Evolutionary conservation across 2,329 filamentous ascomycete species (phyloP).

Genomic region (Torrubiella hemipterigena): DNA sequence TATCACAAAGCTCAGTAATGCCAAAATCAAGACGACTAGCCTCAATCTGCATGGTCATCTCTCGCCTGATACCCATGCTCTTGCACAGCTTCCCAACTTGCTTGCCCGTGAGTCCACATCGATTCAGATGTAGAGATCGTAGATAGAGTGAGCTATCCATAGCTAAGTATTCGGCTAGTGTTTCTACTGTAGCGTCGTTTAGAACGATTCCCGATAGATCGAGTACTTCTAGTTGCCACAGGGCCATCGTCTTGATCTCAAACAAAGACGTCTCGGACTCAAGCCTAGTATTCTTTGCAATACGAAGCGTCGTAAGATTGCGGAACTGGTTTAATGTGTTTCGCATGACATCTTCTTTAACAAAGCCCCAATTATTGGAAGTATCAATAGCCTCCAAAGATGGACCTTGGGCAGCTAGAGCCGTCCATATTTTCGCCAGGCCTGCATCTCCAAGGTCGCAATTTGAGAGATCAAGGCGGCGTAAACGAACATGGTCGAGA

Average conservation of each 20-base stretch:
- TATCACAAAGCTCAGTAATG: conserved; percentile 35
- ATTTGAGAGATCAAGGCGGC: conserved; percentile 35
- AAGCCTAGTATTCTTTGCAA: conserved; percentile 38
- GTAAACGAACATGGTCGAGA: conserved; percentile 26
- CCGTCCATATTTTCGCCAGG: conserved; percentile 34
- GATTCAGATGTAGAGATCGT: conserved; percentile 33
- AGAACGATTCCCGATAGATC: conserved; percentile 43
- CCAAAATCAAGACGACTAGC: conserved; percentile 41
- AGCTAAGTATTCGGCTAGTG: conserved; percentile 33
- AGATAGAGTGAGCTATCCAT: conserved; percentile 26
- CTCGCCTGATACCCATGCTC: conserved; percentile 34
- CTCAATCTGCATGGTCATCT: conserved; percentile 35
- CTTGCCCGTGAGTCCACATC: conserved; percentile 38
- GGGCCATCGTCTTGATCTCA: conserved; percentile 26
- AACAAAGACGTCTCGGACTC: conserved; percentile 32
- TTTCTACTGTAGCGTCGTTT: conserved; percentile 34
- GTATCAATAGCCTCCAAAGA: conserved; percentile 37
- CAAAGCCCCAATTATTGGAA: conserved; percentile 38
- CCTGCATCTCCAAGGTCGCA: conserved; percentile 39
- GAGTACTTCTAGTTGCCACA: conserved; percentile 38
- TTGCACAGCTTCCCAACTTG: conserved; percentile 38
- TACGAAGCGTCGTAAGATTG: conserved; percentile 34
- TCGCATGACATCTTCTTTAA: conserved; percentile 34
- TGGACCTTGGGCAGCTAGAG: conserved; percentile 30
- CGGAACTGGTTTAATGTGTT: conserved; percentile 29